Evolutionary conservation across 2,329 filamentous ascomycete species (phyloP).

Genomic region (Fusarium sp.): DNA sequence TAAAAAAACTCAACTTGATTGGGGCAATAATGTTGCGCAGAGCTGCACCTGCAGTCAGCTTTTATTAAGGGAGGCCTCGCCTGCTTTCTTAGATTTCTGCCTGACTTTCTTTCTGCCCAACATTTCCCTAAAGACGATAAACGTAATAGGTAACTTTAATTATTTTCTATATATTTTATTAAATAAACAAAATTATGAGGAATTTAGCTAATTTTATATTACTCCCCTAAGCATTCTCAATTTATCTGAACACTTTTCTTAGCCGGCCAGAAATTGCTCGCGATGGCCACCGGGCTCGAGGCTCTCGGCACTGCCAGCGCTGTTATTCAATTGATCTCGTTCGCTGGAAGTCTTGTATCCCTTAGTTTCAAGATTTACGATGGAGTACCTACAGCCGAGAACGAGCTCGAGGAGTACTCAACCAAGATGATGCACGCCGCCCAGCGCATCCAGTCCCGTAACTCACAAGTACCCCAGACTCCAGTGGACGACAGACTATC

Average conservation of each 20-base stretch:
- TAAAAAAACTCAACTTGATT: background rate
- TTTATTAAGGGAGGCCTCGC: background rate
- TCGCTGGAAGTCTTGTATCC: background rate
- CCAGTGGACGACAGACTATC: background rate
- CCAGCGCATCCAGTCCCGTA: background rate
- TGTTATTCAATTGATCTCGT: accelerated
- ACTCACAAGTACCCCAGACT: background rate
- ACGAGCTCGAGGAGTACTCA: background rate
- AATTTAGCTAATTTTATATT: background rate
- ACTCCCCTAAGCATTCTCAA: too few species aligned
- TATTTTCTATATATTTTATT: too few species aligned
- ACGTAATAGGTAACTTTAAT: too few species aligned
- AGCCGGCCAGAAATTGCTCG: too few species aligned
- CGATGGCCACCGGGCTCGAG: background rate
- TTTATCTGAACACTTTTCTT: too few species aligned
- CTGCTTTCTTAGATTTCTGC: background rate
- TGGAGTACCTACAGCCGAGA: accelerated
- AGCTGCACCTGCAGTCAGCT: background rate
- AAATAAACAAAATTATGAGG: too few species aligned
- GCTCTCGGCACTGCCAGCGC: conserved; percentile 2
- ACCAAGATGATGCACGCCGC: background rate
- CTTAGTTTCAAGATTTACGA: background rate
- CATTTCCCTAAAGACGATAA: too few species aligned
- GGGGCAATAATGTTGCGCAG: too few species aligned
- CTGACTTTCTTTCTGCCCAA: background rate